Evolutionary conservation across 345 rosid species (phyloP).

Genomic region (Kandelia obovata): DNA sequence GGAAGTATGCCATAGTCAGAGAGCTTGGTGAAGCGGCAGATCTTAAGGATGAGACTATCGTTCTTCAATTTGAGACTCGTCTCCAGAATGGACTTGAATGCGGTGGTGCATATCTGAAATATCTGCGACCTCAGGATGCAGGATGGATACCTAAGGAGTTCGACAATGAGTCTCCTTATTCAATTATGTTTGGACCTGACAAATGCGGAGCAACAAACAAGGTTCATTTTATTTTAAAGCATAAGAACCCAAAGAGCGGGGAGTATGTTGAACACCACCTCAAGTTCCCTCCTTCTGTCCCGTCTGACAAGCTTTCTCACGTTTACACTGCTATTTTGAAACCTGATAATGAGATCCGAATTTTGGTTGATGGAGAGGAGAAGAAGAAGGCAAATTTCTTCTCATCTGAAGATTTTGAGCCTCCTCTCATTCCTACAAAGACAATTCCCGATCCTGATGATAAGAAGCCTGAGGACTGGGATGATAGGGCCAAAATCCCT

Average conservation of each 20-base stretch:
- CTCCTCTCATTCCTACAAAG: conserved; percentile 69
- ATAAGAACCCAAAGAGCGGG: conserved; percentile 88
- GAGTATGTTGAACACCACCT: conserved; percentile 75
- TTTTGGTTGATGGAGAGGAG: conserved; percentile 78
- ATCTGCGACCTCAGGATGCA: conserved; percentile 71
- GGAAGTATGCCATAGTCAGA: conserved; percentile 74
- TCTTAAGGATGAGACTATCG: conserved; percentile 67
- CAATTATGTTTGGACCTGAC: conserved; percentile 93
- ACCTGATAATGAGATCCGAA: conserved; percentile 59
- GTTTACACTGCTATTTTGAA: conserved; percentile 78
- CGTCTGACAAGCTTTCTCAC: conserved; percentile 74
- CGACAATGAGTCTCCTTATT: conserved; percentile 69
- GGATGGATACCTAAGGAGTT: conserved; percentile 67
- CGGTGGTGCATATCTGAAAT: conserved; percentile 84
- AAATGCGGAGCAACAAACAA: conserved; percentile 85
- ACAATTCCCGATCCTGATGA: conserved; percentile 91
- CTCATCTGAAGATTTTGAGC: conserved; percentile 71
- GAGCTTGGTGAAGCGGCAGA: conserved; percentile 53
- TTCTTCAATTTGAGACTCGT: conserved; percentile 75
- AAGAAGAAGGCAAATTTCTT: conserved; percentile 72
- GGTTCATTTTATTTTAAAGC: conserved; percentile 84
- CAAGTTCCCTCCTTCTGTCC: conserved; percentile 75
- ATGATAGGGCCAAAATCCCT: conserved; percentile 74
- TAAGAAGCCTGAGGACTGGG: conserved; percentile 88
- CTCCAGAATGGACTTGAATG: conserved; percentile 82